Evolutionary conservation across 169 alveolate species (phyloP).

Genomic region (Eimeria brunetti): DNA sequence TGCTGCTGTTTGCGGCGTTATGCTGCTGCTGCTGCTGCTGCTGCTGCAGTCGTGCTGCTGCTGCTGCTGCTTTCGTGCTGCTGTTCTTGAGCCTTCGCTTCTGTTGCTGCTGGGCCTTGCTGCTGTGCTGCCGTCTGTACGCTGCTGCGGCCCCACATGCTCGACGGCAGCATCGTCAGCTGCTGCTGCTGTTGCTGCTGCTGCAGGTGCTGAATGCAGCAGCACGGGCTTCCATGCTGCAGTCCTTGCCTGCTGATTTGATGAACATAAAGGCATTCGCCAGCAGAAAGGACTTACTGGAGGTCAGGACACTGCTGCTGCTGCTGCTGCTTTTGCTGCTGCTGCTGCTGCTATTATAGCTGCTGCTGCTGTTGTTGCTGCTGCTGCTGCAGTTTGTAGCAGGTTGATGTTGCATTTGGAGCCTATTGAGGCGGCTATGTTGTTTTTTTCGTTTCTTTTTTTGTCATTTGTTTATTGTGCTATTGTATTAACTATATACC

Average conservation of each 20-base stretch:
- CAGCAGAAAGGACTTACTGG: conserved; percentile 84
- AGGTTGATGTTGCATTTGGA: background rate
- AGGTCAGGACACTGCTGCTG: background rate
- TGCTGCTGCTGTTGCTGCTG: conserved; percentile 22
- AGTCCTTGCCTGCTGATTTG: conserved; percentile 51
- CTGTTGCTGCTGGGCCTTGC: conserved; percentile 21
- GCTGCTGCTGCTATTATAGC: background rate
- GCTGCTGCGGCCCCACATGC: background rate
- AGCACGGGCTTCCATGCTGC: conserved; percentile 70
- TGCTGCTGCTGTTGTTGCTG: background rate
- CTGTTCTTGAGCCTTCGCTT: background rate
- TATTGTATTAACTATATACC: too few relatives aligned
- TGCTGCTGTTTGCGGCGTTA: background rate
- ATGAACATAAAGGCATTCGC: conserved; percentile 41
- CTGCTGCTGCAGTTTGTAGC: background rate
- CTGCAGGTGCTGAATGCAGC: conserved; percentile 67
- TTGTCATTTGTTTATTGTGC: background rate
- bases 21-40: conserved; percentile 11
- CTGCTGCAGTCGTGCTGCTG: conserved; percentile 7
- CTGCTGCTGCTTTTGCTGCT: background rate
- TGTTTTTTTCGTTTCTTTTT: background rate
- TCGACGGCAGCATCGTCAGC: background rate
- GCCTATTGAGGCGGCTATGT: background rate
- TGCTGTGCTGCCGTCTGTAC: background rate
- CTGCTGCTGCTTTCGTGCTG: background rate